Evolutionary conservation across 1,284 basidiomycete genomes (phyloP).

Genomic region (Ganoderma resinaceum): DNA sequence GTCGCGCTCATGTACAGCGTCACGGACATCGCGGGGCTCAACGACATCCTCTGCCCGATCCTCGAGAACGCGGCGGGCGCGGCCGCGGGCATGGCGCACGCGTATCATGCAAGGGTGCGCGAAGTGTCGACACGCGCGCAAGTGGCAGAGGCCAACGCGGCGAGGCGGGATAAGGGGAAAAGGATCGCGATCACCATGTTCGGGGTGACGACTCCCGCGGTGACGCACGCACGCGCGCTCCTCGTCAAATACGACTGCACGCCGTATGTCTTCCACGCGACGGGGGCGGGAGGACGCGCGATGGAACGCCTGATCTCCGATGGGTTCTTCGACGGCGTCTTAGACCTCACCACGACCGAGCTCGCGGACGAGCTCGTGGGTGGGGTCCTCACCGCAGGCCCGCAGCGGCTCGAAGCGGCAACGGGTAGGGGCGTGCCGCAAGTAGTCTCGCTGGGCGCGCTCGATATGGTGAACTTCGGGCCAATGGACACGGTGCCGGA

Average conservation of each 20-base stretch:
- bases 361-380: constrained; percentile 36
- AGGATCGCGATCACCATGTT: constrained; percentile 38
- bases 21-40: constrained; percentile 36
- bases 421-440: constrained; percentile 29
- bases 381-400: constrained; percentile 34
- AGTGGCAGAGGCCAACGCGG: not conserved
- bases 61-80: constrained; percentile 37
- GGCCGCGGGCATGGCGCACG: constrained; percentile 34
- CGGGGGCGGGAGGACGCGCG: constrained; percentile 34
- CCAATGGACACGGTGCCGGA: constrained; percentile 31
- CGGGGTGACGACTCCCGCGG: constrained; percentile 36
- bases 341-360: constrained; percentile 37
- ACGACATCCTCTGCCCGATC: constrained; percentile 35
- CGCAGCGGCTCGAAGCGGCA: constrained; percentile 33
- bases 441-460: constrained; percentile 35
- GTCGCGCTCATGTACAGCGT: constrained; percentile 34
- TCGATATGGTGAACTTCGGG: constrained; percentile 36
- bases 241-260: constrained; percentile 32
- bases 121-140: not conserved
- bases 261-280: constrained; percentile 36
- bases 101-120: constrained; percentile 21
- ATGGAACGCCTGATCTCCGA: constrained; percentile 29
- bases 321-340: constrained; percentile 33
- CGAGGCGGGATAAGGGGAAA: constrained; percentile 8
- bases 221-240: constrained; percentile 32